Conservation (phyloP, 371 early-diverging fungal species). For the Mucor velutinosus region DNA sequence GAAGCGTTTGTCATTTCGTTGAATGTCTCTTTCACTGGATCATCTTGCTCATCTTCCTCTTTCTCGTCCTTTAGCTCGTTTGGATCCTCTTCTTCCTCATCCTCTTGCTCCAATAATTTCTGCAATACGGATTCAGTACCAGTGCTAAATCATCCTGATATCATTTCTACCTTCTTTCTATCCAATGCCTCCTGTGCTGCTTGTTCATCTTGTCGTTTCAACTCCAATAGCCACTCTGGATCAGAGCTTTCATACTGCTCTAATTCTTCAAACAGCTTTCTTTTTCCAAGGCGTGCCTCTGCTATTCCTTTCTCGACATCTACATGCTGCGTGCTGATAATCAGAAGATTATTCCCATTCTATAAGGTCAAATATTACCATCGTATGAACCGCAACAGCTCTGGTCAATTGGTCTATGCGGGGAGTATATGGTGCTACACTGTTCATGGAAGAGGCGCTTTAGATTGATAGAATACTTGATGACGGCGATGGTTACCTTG, state of each 20-base stretch:
- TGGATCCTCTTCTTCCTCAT: not conserved
- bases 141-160: not conserved
- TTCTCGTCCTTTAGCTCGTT: constrained; percentile 5
- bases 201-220: constrained; percentile 21
- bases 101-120: constrained; percentile 10
- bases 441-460: not conserved
- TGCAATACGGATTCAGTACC: not conserved
- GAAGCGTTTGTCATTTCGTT: not conserved
- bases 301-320: constrained; percentile 32
- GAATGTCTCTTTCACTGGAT: not conserved
- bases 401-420: constrained; percentile 13
- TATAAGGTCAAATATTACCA: constrained; percentile 13
- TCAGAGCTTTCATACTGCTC: constrained; percentile 28
- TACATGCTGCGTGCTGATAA: constrained; percentile 10
- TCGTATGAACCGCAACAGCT: constrained; percentile 14
- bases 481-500: constrained; percentile 3
- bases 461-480: too few relatives aligned
- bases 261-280: constrained; percentile 31
- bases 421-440: not conserved
- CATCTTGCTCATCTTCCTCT: not conserved
- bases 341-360: not conserved
- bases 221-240: constrained; percentile 39
- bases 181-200: constrained; percentile 7
- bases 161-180: not conserved
- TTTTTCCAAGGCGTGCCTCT: constrained; percentile 33